Percentiles rank a stretch among this genome's conserved stretches.
Evolutionary conservation across 179 eudicot genomes (phyloP).

Genomic region (Beta macrorhiza): DNA sequence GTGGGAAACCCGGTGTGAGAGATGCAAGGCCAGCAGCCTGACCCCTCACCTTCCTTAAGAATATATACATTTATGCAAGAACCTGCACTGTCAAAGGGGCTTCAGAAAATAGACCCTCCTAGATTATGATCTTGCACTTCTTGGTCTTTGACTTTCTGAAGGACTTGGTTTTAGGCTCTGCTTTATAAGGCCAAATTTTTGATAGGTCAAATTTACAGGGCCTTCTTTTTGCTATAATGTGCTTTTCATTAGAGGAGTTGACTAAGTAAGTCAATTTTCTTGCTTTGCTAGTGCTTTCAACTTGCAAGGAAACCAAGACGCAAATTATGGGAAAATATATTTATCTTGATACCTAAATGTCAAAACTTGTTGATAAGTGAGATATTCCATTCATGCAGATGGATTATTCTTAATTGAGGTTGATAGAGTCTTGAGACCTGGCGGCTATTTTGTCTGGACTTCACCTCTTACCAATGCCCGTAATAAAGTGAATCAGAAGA

Average conservation of each 20-base stretch:
- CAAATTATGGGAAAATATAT: not conserved
- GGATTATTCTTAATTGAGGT: slow-evolving; percentile 80
- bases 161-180: not conserved
- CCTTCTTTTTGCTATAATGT: not conserved
- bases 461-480: slow-evolving; percentile 81
- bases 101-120: not conserved
- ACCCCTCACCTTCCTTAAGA: not conserved
- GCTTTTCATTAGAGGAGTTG: not conserved
- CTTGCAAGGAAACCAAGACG: not conserved
- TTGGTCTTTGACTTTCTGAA: not conserved
- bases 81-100: not conserved
- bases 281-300: slow-evolving; percentile 5
- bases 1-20: no score
- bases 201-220: not conserved
- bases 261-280: not conserved
- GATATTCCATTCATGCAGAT: slow-evolving; percentile 47
- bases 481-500: slow-evolving; percentile 72
- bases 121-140: not conserved
- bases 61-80: not conserved
- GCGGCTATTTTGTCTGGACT: slow-evolving; percentile 99
- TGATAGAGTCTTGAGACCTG: slow-evolving; percentile 88
- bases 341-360: not conserved
- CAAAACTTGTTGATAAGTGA: slow-evolving; percentile 16
- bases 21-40: no score
- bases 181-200: not conserved